Percentiles rank a stretch among this genome's conserved stretches.
These are phyloP conservation scores for Mercurialis annua DNA, from an alignment of 345 rosid genomes.

Conservation along the genomic window DNA sequence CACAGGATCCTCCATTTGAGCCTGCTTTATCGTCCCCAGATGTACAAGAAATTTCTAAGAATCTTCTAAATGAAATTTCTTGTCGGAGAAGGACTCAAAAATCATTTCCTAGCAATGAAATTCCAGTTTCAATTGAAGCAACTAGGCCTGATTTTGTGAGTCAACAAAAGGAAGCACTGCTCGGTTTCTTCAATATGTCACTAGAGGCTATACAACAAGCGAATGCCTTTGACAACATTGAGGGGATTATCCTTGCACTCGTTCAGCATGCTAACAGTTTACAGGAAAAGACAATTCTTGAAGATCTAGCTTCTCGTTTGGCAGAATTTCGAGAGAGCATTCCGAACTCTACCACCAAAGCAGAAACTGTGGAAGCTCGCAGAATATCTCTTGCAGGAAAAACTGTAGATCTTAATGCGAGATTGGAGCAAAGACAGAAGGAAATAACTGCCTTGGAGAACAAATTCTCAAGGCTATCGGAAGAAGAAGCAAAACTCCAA, in stretches of 20 bases:
- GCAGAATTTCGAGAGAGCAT: too few relatives aligned
- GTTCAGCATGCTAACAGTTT: too few relatives aligned
- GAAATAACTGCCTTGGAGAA: neutral
- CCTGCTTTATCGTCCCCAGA: neutral
- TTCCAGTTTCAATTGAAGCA: too few relatives aligned
- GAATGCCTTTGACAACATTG: too few relatives aligned
- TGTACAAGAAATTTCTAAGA: neutral
- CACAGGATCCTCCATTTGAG: neutral
- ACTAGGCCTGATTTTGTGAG: too few relatives aligned
- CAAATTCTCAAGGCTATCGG: conserved; percentile 1
- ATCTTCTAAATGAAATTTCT: neutral
- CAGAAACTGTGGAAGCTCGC: too few relatives aligned
- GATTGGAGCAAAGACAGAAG: neutral
- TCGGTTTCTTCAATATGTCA: too few relatives aligned
- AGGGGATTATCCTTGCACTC: too few relatives aligned
- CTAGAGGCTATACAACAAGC: too few relatives aligned
- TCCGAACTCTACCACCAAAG: neutral
- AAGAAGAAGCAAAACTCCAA: conserved; percentile 1
- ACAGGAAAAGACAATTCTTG: too few relatives aligned
- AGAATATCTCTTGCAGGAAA: neutral
- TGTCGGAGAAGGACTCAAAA: neutral
- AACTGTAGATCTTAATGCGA: neutral
- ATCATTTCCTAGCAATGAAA: neutral
- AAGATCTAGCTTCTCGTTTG: too few relatives aligned
- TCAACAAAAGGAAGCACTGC: too few relatives aligned